Evolutionary conservation across 163 green algal genomes (phyloP).

Genomic region (Scenedesmus sp.): DNA sequence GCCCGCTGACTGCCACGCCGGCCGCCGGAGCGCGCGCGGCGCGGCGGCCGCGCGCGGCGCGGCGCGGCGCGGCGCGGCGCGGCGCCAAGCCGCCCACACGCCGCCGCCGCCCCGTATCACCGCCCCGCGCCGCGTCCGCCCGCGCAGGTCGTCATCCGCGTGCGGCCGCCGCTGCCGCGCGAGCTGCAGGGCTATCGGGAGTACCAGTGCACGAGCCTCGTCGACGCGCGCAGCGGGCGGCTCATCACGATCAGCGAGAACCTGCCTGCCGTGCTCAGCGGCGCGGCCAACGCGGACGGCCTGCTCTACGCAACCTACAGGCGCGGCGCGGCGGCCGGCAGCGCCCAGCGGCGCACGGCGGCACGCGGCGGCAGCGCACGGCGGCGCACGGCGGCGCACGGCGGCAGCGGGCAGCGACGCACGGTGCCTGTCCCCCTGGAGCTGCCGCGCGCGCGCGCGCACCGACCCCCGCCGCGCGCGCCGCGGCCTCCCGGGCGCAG

Average conservation of each 20-base stretch:
- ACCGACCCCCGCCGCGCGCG: background rate
- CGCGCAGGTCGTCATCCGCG: constrained; percentile 90
- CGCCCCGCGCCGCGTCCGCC: no score
- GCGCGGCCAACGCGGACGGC: constrained; percentile 30
- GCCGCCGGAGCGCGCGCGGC: no score
- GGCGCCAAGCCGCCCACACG: no score
- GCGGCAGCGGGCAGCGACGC: no score
- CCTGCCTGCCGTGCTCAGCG: constrained; percentile 55
- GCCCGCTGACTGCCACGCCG: no score
- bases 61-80: no score
- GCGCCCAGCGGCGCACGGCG: no score
- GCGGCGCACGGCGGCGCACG: no score
- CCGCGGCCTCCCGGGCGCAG: constrained; percentile 56
- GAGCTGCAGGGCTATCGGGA: constrained; percentile 75
- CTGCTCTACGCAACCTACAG: constrained; percentile 61
- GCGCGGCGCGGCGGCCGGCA: no score
- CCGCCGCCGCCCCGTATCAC: no score
- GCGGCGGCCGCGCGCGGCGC: no score
- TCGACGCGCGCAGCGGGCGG: constrained; percentile 62
- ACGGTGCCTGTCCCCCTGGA: background rate
- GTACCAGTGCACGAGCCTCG: constrained; percentile 80
- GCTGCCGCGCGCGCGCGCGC: background rate
- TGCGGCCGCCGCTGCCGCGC: constrained; percentile 86
- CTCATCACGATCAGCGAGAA: constrained; percentile 88
- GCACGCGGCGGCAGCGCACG: no score